Evolutionary conservation across 2,329 filamentous ascomycete species (phyloP), one percentile per base, ranked within the genome.

Genomic region (Curvularia sp.): DNA sequence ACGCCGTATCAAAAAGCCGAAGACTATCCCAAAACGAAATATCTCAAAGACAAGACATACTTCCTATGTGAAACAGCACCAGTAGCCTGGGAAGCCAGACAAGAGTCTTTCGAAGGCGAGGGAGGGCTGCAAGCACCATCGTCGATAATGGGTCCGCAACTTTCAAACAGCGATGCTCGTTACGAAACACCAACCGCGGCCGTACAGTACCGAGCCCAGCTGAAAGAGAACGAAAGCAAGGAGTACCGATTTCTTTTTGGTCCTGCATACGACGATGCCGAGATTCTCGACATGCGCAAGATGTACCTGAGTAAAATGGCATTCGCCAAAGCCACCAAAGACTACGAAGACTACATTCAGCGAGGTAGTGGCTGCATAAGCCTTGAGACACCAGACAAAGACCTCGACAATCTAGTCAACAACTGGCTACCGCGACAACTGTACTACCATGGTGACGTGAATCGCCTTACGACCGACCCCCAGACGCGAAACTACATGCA

Each of bases 401-500:
- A 79, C 15, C 77, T 86, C 13, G 81, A 86, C 71, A 84, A 86
- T 66, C 83, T 86, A 59, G 80, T 86, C 69, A 86, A 86, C 74
- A 80, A 85, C 71, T 86, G 84, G 84, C 76, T 86, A 10, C 81
- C 84, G 13, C 82, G 84, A 7, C 84, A 86, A 64, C 78, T 83
- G 15, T 86, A 82, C 76, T 86, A 86, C 70, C 84, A 86, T 65
- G 84, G 84, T 50, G 83, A 85, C 61, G 83, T 85, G 39, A 86
- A 86, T 68, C 82, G 84, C 10, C 74, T 86, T 32, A 85, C 83
- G 0, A 86, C 84, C 0, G 84, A 86, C 66, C 84, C 84, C 19
- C 84, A 86, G 67, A 86, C 84, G 7, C 81, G 84, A 42, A 86
- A 86, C 65, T 86, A 85, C 64, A 72, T 86, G 3, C 84, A 86